These are phyloP conservation scores for Xylaria intraflava DNA, from an alignment of 495 filamentous ascomycete species.

Conservation along the genomic window DNA sequence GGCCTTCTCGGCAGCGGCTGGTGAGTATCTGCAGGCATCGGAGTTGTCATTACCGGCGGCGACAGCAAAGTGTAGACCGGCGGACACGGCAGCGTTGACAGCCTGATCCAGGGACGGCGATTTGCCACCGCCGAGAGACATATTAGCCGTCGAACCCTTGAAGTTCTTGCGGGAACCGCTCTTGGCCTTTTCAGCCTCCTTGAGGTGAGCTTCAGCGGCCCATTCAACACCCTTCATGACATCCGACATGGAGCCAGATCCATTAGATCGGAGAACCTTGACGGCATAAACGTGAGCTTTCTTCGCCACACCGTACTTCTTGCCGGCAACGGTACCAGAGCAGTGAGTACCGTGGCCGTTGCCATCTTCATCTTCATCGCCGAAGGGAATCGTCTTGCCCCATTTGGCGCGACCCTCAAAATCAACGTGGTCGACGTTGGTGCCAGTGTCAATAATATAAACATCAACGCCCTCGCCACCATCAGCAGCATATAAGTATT, in stretches of 20 bases:
- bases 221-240: slow-evolving; percentile 98
- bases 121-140: slow-evolving; percentile 97
- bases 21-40: slow-evolving; percentile 99
- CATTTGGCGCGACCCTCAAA: slow-evolving; percentile 93
- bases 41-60: slow-evolving; percentile 98
- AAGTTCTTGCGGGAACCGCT: slow-evolving; percentile 82
- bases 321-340: slow-evolving; percentile 94
- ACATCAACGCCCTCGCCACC: slow-evolving; percentile 98
- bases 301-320: slow-evolving; percentile 99
- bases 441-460: slow-evolving; percentile 97
- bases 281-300: slow-evolving; percentile 94
- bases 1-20: slow-evolving; percentile 84
- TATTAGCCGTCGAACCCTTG: slow-evolving; percentile 99
- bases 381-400: slow-evolving; percentile 89
- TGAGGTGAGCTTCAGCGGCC: slow-evolving; percentile 72
- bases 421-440: slow-evolving; percentile 88
- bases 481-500: slow-evolving; percentile 86
- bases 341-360: slow-evolving; percentile 99
- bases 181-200: slow-evolving; percentile 70
- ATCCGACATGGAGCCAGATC: slow-evolving; percentile 96
- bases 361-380: slow-evolving; percentile 84
- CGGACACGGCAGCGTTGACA: slow-evolving; percentile 87
- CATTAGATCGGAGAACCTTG: slow-evolving; percentile 96
- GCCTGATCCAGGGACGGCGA: slow-evolving; percentile 80
- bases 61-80: slow-evolving; percentile 93